Evolutionary conservation across 345 rosid genomes (phyloP), one percentile per base, ranked within the genome.

Genomic region (Brassica carinata): DNA sequence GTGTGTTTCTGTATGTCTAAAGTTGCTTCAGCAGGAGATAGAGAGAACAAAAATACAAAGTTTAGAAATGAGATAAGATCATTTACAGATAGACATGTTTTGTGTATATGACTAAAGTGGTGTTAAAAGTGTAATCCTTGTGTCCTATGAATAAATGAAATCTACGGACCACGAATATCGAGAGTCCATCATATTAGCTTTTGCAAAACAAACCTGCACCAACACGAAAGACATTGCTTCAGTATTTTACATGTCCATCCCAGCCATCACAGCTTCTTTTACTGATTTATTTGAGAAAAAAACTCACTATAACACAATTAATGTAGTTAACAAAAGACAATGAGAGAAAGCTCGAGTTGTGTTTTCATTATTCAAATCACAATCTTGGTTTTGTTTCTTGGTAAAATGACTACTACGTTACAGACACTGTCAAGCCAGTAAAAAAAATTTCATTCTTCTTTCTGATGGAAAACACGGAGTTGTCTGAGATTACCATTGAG

Each of bases 401-500:
- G 80, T 70, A 71, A 34, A 34, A 75, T 55, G 69, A 81, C 83
- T 81, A 79, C 64, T 67, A 80, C 64, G 73, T 77, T 77, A 81
- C 84, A 81, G 43, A 76, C 64, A 71, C 40, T 81, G 73, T 70
- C 80, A 81, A 31, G 26, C 77, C 64, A 71, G 63, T 57, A 76
- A 27, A 10, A 48, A 15, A 48, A 8, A 17, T 4, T 13, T 76
- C 77, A 76, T 67, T 81, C 84, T 45, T 81, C 84, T 81, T 96
- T 96, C 89, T 89, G 92, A 93, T 90, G 99, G 92, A 93, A 90
- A 88, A 86, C 97, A 90, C 87, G 91, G 88, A 89, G 88, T 94
- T 88, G 92, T 85, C 94, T 87, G 90, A 88, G 93, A 90, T 96
- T 96, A 96, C 99, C 98, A 85, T 94, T 92, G 90, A 94, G 97